Base-by-base conservation (phyloP, 2,329 filamentous ascomycete genomes). In the Fusarium aywerte region DNA sequence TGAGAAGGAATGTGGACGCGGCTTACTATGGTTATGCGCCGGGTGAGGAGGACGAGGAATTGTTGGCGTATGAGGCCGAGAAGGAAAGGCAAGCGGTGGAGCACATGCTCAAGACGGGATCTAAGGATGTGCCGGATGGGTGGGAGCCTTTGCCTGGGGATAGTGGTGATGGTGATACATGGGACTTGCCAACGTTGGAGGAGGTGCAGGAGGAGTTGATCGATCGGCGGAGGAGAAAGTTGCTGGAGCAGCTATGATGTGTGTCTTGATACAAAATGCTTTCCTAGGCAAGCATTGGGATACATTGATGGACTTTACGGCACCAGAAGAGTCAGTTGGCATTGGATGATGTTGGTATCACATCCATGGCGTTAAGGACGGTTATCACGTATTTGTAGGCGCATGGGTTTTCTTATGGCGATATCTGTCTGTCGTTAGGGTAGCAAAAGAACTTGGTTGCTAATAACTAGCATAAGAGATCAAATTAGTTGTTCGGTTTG, bases 191-290 rank as follows among this genome's bases (percentile, higher is more conserved):
- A 10, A 94, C 91, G 7, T 80, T 93, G 57, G 93, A 97, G 20
- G 92, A 98, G 77, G 95, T 98, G n/a, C 93, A 97, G 79, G 88
- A 94, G 75, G 96, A 98, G 79, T 81, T 99, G 71, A 86, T 99
- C 54, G 93, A 97, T 69, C 85, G 95, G 79, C 87, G 94, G 79
- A 89, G 92, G 77, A 87, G 90, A 79, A 92, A 90, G 77, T 81
- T 99, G 64, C 80, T 99, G 70, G 93, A 97, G 73, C 95, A 96
- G 80, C 84, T 96, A 62, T 83, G 75, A 74, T 44, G 40, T 18
- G n/a, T 16, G 25, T 7, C 29, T 20, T 25, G 16, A 38, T 42
- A 20, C 23, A 9, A 18, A 39, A 9, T 21, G 35, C 15, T n/a
- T 16, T 52, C 5, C 20, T 23, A 4, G 15, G 2, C 7, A 21